Evolutionary conservation across 208 protist genomes (phyloP).

Genomic region (Acanthamoeba lenticulata): DNA sequence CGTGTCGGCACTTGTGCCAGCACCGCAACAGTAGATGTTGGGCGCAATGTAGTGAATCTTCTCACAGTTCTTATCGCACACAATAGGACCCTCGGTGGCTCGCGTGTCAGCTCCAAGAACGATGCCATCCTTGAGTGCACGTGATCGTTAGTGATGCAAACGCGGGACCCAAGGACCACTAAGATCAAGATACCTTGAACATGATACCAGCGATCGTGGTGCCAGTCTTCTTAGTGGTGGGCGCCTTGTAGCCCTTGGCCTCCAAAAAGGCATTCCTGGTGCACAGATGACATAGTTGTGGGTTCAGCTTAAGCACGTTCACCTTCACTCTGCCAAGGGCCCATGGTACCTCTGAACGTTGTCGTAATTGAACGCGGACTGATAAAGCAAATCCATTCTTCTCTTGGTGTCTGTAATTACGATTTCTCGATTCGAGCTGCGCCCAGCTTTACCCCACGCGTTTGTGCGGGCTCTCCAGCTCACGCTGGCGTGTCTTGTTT

Average conservation of each 20-base stretch:
- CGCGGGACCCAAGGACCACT: too few relatives aligned
- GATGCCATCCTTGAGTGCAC: constrained; percentile 92
- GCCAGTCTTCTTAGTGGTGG: constrained; percentile 96
- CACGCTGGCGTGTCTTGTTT: background rate
- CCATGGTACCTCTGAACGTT: constrained; percentile 24
- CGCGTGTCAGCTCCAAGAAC: constrained; percentile 99
- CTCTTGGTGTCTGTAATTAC: background rate
- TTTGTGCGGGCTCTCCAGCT: background rate
- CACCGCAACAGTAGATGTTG: constrained; percentile 99
- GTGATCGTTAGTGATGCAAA: background rate
- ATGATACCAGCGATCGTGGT: constrained; percentile 99
- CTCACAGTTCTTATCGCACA: constrained; percentile 99
- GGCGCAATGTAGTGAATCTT: constrained; percentile 99
- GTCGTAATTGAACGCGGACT: constrained; percentile 7
- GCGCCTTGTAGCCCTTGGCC: constrained; percentile 50
- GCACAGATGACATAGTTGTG: background rate
- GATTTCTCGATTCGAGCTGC: too few relatives aligned
- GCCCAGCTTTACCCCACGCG: background rate
- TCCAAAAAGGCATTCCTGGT: constrained; percentile 61
- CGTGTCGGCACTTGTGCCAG: constrained; percentile 99
- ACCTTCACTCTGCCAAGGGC: background rate
- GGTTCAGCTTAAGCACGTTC: background rate
- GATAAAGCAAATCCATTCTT: background rate
- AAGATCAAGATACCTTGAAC: constrained; percentile 90
- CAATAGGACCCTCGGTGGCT: constrained; percentile 98